Evolutionary conservation across 306 rosid species (phyloP).

Genomic region (Spatholobus suberectus): DNA sequence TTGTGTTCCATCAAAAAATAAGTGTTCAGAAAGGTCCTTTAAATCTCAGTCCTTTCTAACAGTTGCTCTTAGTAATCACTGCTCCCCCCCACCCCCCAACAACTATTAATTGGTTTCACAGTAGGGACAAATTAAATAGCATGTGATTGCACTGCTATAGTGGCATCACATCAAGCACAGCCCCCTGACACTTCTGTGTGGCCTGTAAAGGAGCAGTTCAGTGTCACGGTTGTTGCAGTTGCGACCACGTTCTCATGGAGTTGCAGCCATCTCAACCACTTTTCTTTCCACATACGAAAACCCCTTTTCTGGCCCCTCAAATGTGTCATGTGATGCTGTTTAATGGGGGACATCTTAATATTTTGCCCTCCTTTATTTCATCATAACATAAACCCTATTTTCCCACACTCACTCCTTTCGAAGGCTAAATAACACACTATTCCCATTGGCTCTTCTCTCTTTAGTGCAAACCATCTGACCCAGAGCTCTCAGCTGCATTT

Average conservation of each 20-base stretch:
- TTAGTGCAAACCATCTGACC: not conserved
- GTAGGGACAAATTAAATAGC: not conserved
- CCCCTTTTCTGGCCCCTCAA: not conserved
- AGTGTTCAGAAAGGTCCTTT: not conserved
- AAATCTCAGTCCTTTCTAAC: not conserved
- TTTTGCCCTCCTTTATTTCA: not conserved
- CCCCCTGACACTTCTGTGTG: not conserved
- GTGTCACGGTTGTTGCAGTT: not conserved
- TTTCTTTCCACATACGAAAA: not conserved
- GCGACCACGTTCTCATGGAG: not conserved
- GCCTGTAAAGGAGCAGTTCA: not conserved
- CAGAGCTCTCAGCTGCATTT: too few species aligned
- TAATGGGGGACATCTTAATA: not conserved
- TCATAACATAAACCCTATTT: not conserved
- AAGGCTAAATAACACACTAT: not conserved
- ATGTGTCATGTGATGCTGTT: not conserved
- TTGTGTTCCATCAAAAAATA: not conserved
- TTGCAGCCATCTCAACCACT: not conserved
- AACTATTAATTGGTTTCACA: not conserved
- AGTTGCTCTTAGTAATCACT: not conserved
- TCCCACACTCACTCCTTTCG: not conserved
- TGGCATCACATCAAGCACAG: not conserved
- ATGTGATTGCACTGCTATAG: not conserved
- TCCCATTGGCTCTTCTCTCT: not conserved
- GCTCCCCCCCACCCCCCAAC: not conserved